Percentiles rank a stretch among this genome's conserved stretches.
Conservation (phyloP, 1,139 yeast species). For the Debaryomyces udenii region DNA sequence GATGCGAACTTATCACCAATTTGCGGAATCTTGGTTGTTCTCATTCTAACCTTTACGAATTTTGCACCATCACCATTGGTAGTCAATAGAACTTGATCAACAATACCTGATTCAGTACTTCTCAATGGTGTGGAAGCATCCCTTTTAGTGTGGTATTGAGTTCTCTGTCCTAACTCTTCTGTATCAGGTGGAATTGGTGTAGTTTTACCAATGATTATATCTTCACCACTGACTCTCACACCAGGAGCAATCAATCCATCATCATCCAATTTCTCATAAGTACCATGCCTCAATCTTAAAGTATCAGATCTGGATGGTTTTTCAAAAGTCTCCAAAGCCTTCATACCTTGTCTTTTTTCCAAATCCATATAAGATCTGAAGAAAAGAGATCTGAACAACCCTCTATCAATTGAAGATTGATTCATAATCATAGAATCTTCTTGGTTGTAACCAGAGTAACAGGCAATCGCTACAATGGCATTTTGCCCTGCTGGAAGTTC, state of each 20-base stretch:
- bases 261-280: conserved; percentile 96
- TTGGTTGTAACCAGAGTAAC: conserved; percentile 98
- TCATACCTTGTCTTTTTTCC: conserved; percentile 98
- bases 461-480: conserved; percentile 96
- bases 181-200: conserved; percentile 98
- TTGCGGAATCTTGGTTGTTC: conserved; percentile 97
- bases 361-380: conserved; percentile 98
- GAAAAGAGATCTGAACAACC: conserved; percentile 91
- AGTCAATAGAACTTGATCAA: conserved; percentile 93
- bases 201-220: conserved; percentile 96
- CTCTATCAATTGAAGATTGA: conserved; percentile 96
- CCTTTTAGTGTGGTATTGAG: conserved; percentile 96
- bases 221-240: conserved; percentile 98
- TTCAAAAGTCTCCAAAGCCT: conserved; percentile 93
- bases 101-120: conserved; percentile 97
- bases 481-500: conserved; percentile 99
- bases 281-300: conserved; percentile 93
- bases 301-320: conserved; percentile 95
- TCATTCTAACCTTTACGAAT: conserved; percentile 96
- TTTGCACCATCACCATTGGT: conserved; percentile 98
- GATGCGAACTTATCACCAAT: conserved; percentile 99
- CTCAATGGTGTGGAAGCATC: conserved; percentile 98
- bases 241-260: conserved; percentile 99
- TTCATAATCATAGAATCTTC: conserved; percentile 99
- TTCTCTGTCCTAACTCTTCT: conserved; percentile 97